Conservation (phyloP, 164 flowering plant genomes). For the Stephania cephalantha region DNA sequence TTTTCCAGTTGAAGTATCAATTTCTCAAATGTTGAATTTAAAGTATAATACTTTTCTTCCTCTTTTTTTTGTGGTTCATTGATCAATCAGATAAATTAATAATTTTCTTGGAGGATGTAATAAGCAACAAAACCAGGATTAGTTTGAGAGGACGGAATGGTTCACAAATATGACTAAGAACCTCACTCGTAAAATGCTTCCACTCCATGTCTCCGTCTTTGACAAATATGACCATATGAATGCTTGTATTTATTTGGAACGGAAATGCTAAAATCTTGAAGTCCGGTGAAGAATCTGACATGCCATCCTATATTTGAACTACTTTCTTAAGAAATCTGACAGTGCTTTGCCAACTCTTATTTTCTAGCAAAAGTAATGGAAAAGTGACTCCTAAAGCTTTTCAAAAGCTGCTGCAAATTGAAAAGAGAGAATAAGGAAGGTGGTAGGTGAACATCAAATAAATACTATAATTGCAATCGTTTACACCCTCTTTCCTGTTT, state of each 20-base stretch:
- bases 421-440: neutral
- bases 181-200: neutral
- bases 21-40: neutral
- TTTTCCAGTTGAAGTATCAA: neutral
- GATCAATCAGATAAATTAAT: neutral
- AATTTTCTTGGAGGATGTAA: neutral
- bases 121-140: neutral
- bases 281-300: neutral
- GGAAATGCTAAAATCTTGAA: neutral
- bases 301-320: neutral
- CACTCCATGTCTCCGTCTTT: neutral
- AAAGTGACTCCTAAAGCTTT: neutral
- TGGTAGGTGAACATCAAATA: too few species aligned
- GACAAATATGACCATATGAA: neutral
- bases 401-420: neutral
- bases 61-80: neutral
- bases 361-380: neutral
- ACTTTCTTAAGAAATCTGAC: neutral
- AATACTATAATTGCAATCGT: neutral
- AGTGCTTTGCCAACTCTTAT: neutral
- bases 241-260: neutral
- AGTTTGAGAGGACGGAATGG: neutral
- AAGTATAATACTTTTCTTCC: neutral
- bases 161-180: neutral
- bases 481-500: neutral